Conservation (phyloP, 2,329 filamentous ascomycete species). For the Arthrocladium fulminans region DNA sequence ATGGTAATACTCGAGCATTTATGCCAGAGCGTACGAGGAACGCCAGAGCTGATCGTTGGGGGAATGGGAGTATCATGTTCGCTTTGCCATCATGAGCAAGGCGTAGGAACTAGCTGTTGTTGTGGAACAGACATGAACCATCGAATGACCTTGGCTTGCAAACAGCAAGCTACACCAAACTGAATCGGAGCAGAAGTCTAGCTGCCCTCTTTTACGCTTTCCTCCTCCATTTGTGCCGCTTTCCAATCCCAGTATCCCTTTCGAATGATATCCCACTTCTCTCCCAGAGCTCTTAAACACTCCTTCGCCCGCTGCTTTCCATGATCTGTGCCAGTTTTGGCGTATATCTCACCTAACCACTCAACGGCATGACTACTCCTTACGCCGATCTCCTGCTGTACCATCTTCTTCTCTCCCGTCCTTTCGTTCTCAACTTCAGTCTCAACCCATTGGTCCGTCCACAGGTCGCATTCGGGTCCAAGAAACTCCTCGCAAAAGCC, state of each 20-base stretch:
- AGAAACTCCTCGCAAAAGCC: conserved; percentile 47
- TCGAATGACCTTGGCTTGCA: too few species aligned
- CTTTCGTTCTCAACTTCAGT: conserved; percentile 24
- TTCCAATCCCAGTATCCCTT: conserved; percentile 79
- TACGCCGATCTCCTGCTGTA: conserved; percentile 34
- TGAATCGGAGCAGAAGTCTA: too few species aligned
- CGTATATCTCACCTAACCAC: conserved; percentile 40
- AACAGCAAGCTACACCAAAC: too few species aligned
- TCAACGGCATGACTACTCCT: conserved; percentile 52
- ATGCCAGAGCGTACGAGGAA: too few species aligned
- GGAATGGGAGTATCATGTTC: too few species aligned
- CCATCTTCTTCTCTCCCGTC: conserved; percentile 9
- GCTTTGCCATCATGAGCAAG: too few species aligned
- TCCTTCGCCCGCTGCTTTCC: conserved; percentile 51
- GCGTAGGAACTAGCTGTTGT: too few species aligned
- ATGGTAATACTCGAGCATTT: too few species aligned
- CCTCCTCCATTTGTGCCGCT: neutral
- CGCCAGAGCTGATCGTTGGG: too few species aligned
- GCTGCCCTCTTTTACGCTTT: neutral
- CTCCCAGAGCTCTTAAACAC: conserved; percentile 64
- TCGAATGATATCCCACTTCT: conserved; percentile 84
- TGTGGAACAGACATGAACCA: too few species aligned
- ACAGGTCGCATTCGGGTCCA: conserved; percentile 33
- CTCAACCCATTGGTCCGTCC: conserved; percentile 28
- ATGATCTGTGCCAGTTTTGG: conserved; percentile 35